Evolutionary conservation across 495 filamentous ascomycete species (phyloP), one percentile per base, ranked within the genome.

Genomic region (Penicillium steckii): DNA sequence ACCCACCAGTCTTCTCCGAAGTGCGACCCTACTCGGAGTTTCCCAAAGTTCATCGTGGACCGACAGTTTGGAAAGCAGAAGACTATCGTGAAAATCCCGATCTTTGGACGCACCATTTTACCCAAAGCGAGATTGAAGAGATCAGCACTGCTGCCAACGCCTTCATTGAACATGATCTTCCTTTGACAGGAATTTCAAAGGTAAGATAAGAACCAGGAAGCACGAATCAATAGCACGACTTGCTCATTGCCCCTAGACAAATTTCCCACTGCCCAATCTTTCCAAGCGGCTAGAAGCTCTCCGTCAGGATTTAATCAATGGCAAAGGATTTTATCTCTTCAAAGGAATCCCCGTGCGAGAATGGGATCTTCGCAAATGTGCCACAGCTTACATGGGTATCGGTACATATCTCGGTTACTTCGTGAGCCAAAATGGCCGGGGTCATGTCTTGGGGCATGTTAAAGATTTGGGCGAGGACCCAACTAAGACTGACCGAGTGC

Each of bases 361-460:
- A 66, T 96, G 91, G 91, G 81, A 85, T n/a, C 77, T 81, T 46
- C 77, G 81, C 53, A 96, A 94, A 70, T 87, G 83, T 10, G 90
- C 91, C 19, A 83, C 88, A 23, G 90, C 89, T 18, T 95, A 95
- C 70, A 91, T 96, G 86, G 91, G 91, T 26, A 74, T 96, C 1
- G 90, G 90, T n/a, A 86, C 87, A 2, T 83, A 93, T 60, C 76
- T 96, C 3, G 91, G 91, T 29, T 91, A 95, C 70, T 89, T 91
- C 50, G 79, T 91, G 30, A 87, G 83, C 32, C 91, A 96, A 62
- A 96, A 96, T 71, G 82, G 84, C 7, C 81, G 81, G 37, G 91
- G 91, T n/a, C 91, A 95, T 67, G 87, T 95, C 12, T 77, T 96
- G 8, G 91, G 91, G 2, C 91, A 96, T 66, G 91, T 95, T 64